These are phyloP conservation scores for Paramyrothecium roridum DNA, from an alignment of 2,329 filamentous ascomycete species.

Conservation along the genomic window DNA sequence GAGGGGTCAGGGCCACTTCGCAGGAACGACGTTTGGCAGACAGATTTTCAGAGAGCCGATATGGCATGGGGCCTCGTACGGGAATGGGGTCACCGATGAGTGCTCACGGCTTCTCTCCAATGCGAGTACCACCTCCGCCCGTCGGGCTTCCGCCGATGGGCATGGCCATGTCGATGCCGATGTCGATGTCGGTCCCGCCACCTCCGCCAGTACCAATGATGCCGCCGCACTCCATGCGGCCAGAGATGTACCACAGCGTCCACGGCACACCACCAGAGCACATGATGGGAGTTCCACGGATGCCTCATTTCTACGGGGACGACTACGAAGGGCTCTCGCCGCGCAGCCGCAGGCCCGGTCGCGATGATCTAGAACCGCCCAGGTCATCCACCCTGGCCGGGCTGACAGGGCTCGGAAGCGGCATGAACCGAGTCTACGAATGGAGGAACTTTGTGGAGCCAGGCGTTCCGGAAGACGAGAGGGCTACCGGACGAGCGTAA, in stretches of 20 bases:
- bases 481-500: slow-evolving; percentile 7
- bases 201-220: slow-evolving; percentile 23
- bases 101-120: slow-evolving; percentile 6
- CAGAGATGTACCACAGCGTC: slow-evolving; percentile 26
- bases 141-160: background rate
- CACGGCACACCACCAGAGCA: slow-evolving; percentile 24
- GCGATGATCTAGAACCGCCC: slow-evolving; percentile 19
- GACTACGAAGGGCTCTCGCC: slow-evolving; percentile 24
- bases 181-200: slow-evolving; percentile 30
- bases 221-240: slow-evolving; percentile 38
- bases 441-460: slow-evolving; percentile 47
- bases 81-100: slow-evolving; percentile 15
- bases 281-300: slow-evolving; percentile 20
- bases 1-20: slow-evolving; percentile 37
- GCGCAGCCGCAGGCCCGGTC: slow-evolving; percentile 20
- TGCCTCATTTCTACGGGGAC: slow-evolving; percentile 26
- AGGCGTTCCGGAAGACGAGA: slow-evolving; percentile 33
- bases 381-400: slow-evolving; percentile 45
- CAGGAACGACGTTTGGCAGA: slow-evolving; percentile 49
- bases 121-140: background rate
- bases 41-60: slow-evolving; percentile 43
- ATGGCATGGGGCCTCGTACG: slow-evolving; percentile 12
- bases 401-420: slow-evolving; percentile 39
- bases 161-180: slow-evolving; percentile 17
- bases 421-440: slow-evolving; percentile 44